These are phyloP conservation scores for Irpex rosettiformis DNA, from an alignment of 1,284 basidiomycete genomes.

Conservation along the genomic window DNA sequence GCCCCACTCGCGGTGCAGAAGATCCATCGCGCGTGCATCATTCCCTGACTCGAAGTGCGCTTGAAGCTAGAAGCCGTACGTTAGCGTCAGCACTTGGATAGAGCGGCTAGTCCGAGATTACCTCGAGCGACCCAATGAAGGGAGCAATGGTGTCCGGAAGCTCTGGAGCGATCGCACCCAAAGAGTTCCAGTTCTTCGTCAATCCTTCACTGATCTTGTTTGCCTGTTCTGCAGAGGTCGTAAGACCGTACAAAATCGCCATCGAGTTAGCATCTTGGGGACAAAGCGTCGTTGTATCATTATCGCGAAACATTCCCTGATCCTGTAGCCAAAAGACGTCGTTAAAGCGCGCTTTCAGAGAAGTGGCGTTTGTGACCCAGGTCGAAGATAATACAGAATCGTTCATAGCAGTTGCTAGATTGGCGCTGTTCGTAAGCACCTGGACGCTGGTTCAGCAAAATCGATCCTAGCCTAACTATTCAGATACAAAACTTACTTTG, in stretches of 20 bases:
- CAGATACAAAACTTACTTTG: no score
- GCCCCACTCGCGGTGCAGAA: conserved; percentile 47
- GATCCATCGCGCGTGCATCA: conserved; percentile 44
- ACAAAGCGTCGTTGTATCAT: conserved; percentile 37
- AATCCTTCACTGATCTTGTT: conserved; percentile 40
- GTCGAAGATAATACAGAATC: conserved; percentile 28
- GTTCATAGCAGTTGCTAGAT: conserved; percentile 43
- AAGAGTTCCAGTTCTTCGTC: conserved; percentile 44
- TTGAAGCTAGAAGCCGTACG: conserved; percentile 33
- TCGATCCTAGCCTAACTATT: no score
- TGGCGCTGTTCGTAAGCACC: conserved; percentile 45
- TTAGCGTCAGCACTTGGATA: not conserved
- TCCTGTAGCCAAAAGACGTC: conserved; percentile 39
- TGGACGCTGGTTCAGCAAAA: conserved; percentile 16
- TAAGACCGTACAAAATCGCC: conserved; percentile 48
- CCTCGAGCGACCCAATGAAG: conserved; percentile 50
- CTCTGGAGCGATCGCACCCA: conserved; percentile 47
- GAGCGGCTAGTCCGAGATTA: conserved; percentile 18
- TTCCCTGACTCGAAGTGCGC: conserved; percentile 48
- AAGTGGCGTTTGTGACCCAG: conserved; percentile 40
- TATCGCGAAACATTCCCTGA: conserved; percentile 46
- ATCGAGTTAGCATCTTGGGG: conserved; percentile 52
- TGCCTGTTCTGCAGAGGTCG: conserved; percentile 37
- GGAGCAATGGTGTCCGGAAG: conserved; percentile 50
- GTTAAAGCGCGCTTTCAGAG: conserved; percentile 41